Evolutionary conservation across 768 basidiomycete species (phyloP), one percentile per base, ranked within the genome.

Genomic region (Calocybe indica): DNA sequence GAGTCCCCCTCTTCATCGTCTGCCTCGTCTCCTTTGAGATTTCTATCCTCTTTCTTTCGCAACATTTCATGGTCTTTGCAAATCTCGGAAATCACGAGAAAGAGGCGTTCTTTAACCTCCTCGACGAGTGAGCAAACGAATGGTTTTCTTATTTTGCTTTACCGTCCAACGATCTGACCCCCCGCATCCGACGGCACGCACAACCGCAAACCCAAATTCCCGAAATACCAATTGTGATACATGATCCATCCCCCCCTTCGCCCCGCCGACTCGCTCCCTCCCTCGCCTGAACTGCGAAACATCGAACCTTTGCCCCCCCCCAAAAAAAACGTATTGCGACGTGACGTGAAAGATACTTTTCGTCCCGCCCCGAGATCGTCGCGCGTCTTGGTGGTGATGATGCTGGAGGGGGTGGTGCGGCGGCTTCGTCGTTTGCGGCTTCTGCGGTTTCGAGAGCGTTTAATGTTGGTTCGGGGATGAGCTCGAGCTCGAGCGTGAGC

Each of bases 31-130:
- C 22, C 22, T 22, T 22, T 4, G 22, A 4, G 22, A 22, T 22
- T 22, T 22, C 22, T 22, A 22, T 22, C 22, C 22, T 22, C 22
- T 22, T 22, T 22, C 4, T 22, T 1, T 22, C 22, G 22, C 14
- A 37, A 52, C 34, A n/a, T 43, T 43, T 35, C 38, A 88, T 88
- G 87, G 84, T 83, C 37, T 91, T 91, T 58, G 61, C 85, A 47
- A 83, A 76, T 54, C 74, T 91, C 40, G 69, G 78, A 13, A 51
- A 65, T 43, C 67, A 80, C 53, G 88, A 91, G 63, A 90, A 90
- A 62, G 78, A 85, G 46, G 88, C 88, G 10, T 90, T 91, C 64
- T 91, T 91, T 58, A 72, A 76, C 30, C 75, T 91, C 15, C 69
- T 91, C 33, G 88, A 91, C 60, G 88, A 91, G 88, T 89, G 62